Percentiles rank a stretch among this genome's conserved stretches.
Conservation (phyloP, 225 moss, liverwort and hornwort species). For the Sphagnum tenellum region DNA sequence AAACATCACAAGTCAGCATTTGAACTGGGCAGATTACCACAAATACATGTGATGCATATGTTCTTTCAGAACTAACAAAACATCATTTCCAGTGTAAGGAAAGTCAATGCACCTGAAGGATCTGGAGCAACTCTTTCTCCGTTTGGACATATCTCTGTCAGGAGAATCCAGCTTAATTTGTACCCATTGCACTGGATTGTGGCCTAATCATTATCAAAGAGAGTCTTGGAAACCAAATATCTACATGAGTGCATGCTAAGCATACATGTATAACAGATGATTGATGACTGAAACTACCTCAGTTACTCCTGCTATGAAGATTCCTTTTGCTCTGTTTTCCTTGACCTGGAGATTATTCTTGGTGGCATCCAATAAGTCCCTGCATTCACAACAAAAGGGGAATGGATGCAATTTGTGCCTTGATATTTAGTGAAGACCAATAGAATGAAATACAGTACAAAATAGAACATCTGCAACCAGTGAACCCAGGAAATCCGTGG, state of each 20-base stretch:
- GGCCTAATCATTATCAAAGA: too few species aligned
- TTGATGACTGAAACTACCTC: slow-evolving; percentile 16
- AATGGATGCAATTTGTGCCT: too few species aligned
- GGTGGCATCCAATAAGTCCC: slow-evolving; percentile 41
- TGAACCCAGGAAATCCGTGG: too few species aligned
- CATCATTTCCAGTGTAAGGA: not conserved
- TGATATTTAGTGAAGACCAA: too few species aligned
- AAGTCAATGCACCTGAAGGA: slow-evolving; percentile 31
- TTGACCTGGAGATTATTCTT: slow-evolving; percentile 56
- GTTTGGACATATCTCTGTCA: slow-evolving; percentile 44
- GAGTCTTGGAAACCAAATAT: too few species aligned
- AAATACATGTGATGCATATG: not conserved
- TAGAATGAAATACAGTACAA: too few species aligned
- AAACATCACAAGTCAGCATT: not conserved
- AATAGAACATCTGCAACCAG: too few species aligned
- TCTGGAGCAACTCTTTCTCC: slow-evolving; percentile 42
- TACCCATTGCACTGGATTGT: too few species aligned
- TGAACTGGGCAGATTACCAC: not conserved
- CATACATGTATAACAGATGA: too few species aligned
- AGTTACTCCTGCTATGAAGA: slow-evolving; percentile 42
- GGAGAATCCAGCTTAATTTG: not conserved
- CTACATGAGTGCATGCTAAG: too few species aligned
- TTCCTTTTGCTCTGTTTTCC: slow-evolving; percentile 42
- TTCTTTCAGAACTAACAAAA: not conserved
- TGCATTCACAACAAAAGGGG: slow-evolving; percentile 2